Base-by-base conservation (phyloP, 441 rosid species). In the Euphorbia corollata region DNA sequence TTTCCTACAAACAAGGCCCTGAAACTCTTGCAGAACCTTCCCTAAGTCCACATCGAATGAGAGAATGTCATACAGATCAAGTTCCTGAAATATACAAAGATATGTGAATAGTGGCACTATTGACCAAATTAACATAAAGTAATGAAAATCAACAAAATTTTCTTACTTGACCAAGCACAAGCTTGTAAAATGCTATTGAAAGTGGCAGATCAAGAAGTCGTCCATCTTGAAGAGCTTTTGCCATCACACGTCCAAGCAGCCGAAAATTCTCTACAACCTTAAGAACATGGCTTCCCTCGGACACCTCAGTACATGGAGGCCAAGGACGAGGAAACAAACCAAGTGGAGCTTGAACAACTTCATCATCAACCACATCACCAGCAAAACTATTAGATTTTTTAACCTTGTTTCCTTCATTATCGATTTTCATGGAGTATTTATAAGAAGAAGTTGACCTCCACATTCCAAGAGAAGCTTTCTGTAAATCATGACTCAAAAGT, bases 151-250 rank as follows among this genome's bases (percentile, higher is more conserved):
- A 8, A 39, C 27, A 54, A 12, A 74, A 75, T 24, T 20, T 65
- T 3, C 91, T 75, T 84, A 96, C 99, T 68, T 96, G 96, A 73
- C 88, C 93, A 77, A 96, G 86, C 68, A 92, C 85, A 72, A 90
- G 89, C 82, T 96, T 92, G 74, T 84, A 90, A 69, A 96, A 90
- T 39, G 98, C 83, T 22, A 90, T 77, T 12, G 96, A 90, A 69
- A 96, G 71, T 53, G 97, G 90, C 65, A 96, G 74, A 73, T 96
- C 99, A 81, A 96, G 73, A 68, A 96, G 91, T 60, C 99, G 84
- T 58, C 99, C 98, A 79, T 96, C 99, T 81, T 96, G 99, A 82
- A 96, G 96, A 73, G 99, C 98, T 83, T 96, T 96, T 43, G 99
- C 98, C 94, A 89, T 87, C 70, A 89, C 94, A 70, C 97, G 98